These are phyloP conservation scores for Coemansia sp. DNA, from an alignment of 192 early-diverging fungal genomes.

Conservation along the genomic window DNA sequence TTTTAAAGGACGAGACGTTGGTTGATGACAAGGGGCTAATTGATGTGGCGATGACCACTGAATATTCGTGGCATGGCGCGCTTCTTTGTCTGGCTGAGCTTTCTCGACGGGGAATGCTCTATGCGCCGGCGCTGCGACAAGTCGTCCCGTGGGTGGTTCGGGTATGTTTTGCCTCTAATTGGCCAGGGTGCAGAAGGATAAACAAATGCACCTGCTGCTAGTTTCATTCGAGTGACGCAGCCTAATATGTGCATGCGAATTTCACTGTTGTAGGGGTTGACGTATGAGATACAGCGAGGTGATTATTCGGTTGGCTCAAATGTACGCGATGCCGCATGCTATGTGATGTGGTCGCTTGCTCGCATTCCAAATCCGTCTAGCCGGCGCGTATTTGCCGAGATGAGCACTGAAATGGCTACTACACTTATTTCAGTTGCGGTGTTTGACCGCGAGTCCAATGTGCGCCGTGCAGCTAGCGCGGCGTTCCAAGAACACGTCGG, in stretches of 20 bases:
- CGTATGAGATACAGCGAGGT: slow-evolving; percentile 87
- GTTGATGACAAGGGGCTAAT: slow-evolving; percentile 49
- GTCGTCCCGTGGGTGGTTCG: slow-evolving; percentile 79
- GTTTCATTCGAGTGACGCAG: background rate
- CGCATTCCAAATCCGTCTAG: slow-evolving; percentile 74
- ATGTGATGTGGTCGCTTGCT: slow-evolving; percentile 97
- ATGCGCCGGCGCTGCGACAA: slow-evolving; percentile 68
- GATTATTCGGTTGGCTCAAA: slow-evolving; percentile 89
- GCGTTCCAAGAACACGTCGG: slow-evolving; percentile 99
- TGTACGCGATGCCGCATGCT: slow-evolving; percentile 94
- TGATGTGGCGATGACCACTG: slow-evolving; percentile 75
- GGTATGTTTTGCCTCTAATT: slow-evolving; percentile 30
- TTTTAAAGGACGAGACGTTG: slow-evolving; percentile 82
- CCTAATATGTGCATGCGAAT: background rate
- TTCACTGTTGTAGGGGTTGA: slow-evolving; percentile 63
- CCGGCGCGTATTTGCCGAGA: slow-evolving; percentile 58
- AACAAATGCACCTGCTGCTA: background rate
- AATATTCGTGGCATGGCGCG: slow-evolving; percentile 92
- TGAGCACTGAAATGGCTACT: slow-evolving; percentile 67
- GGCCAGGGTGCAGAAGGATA: background rate
- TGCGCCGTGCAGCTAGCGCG: slow-evolving; percentile 89
- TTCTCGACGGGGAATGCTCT: slow-evolving; percentile 78
- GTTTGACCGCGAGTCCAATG: slow-evolving; percentile 92
- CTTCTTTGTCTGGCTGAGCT: slow-evolving; percentile 91
- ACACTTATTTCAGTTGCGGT: slow-evolving; percentile 77